Base-by-base conservation (phyloP, 176 grass and related monocot genomes). In the Triticum monococcum region DNA sequence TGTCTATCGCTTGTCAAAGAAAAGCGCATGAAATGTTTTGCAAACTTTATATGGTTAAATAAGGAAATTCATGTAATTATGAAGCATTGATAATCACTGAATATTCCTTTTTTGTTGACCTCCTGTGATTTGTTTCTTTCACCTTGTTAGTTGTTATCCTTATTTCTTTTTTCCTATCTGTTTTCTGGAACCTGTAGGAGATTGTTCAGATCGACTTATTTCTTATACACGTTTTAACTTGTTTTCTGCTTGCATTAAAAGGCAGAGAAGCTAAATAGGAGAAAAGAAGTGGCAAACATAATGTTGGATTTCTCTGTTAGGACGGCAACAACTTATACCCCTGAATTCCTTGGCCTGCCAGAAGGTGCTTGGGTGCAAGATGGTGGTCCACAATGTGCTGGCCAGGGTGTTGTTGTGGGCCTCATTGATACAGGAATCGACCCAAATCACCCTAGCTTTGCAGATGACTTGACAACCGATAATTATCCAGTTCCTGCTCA, bases 361-460 rank as follows among this genome's bases (percentile, higher is more conserved):
- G 82, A 94, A 90, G 97, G 97, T 35, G 93, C 97, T 45, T 99
- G 97, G 97, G 80, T 87, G 79, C 90, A 91, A 86, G 92, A 96
- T 41, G 97, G 97, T 61, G 97, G 97, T 28, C 94, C 97, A 1
- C 88, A 96, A 84, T 90, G 84, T 43, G 94, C 97, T 41, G 97
- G 97, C 63, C 81, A 93, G 79, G 97, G 97, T 68, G 86, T 99
- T 61, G 94, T 99, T 60, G 81, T 99, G 83, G 97, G 92, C 14
- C 89, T 99, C 24, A 93, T 99, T 31, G 97, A 99, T 81, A 99
- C 97, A 38, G 97, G 97, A 86, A 94, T 99, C 35, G 97, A 99
- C 88, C 94, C 97, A 43, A 88, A 65, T 65, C 97, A 96, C 81
- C 97, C 92, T 12, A 96, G 94, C 85, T 99, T 99, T 48, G 85